Base-by-base conservation (phyloP, 225 moss, liverwort and hornwort genomes). In the Bryoerythrophyllum caledonicum region DNA sequence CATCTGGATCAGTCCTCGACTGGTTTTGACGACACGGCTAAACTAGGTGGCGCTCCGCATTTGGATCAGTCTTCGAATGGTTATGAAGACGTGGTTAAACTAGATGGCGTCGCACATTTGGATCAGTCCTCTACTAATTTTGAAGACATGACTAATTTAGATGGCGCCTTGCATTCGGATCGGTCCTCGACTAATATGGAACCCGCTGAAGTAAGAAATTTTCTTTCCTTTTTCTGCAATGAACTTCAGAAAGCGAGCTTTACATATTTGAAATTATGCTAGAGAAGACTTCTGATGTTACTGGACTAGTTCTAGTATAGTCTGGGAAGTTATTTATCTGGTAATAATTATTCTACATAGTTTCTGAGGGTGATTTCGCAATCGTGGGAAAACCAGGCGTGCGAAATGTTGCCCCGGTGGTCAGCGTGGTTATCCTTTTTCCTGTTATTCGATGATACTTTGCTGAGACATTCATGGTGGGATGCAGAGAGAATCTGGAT, bases 161-260 rank as follows among this genome's bases (percentile, higher is more conserved):
- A 86, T 48, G 71, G 71, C 57, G 35, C 61, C 4, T 38, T 67
- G 17, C 77, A 78, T 78, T 60, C 52, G 37, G 73, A 80, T 52
- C 74, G 80, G 62, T 73, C 41, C 65, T 48, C 43, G 53, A 25
- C 60, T 65, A 71, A 61, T 37, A 60, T 55, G 51, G 74, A 74
- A 77, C 62, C 67, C 74, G 65, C 55, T 7, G 13, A 74, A 43
- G 79, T 77, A 79, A 70, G 82, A 74, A 37, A 30, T 30, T 0
- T 43, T 60, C 27, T 70, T 61, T 57, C 24, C 46, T 55, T 41
- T 28, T 7, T 40, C 59, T 43, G 26, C 54, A 16, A 7, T 59
- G 60, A 60, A 41, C 21, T 64, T 67, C 25, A 57, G 27, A 34
- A 49, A 60, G n/a, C 7, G 24, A 30, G 38, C 12, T 70, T 80